phyloP scores from a whole-genome alignment of 2,329 filamentous ascomycete species.

The Xylaria sp. region DNA sequence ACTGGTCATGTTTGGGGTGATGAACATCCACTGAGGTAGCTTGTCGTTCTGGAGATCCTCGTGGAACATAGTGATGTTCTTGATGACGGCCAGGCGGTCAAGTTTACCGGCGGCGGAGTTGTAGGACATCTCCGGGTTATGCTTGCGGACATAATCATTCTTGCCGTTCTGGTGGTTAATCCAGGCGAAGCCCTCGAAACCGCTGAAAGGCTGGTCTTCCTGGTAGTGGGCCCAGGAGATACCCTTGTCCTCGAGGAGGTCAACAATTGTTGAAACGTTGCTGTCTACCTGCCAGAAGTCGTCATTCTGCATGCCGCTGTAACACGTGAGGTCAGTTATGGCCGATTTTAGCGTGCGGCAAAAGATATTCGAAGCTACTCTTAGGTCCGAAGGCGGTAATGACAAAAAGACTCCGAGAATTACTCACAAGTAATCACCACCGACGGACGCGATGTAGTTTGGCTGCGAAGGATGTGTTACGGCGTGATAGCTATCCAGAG shows the following conservation, averaged over 20 bases:
- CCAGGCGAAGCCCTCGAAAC: slow-evolving; percentile 73
- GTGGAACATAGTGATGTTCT: slow-evolving; percentile 78
- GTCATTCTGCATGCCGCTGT: slow-evolving; percentile 73
- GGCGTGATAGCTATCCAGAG: slow-evolving; percentile 68
- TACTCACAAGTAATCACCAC: slow-evolving; percentile 72
- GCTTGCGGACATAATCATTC: slow-evolving; percentile 86
- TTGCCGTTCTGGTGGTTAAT: slow-evolving; percentile 72
- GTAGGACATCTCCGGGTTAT: slow-evolving; percentile 76
- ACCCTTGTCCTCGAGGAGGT: slow-evolving; percentile 72
- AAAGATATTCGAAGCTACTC: neutral
- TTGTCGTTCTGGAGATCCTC: slow-evolving; percentile 70
- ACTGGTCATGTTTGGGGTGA: slow-evolving; percentile 79
- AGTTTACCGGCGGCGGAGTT: slow-evolving; percentile 70
- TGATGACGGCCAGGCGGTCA: slow-evolving; percentile 73
- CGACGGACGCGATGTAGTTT: slow-evolving; percentile 77
- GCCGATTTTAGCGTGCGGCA: neutral
- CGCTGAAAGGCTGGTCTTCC: slow-evolving; percentile 80
- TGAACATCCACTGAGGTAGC: slow-evolving; percentile 78
- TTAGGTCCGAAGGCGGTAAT: neutral
- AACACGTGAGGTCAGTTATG: neutral
- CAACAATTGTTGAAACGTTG: slow-evolving; percentile 75
- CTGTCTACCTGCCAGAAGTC: slow-evolving; percentile 66
- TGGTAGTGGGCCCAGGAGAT: slow-evolving; percentile 80
- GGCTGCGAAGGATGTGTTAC: slow-evolving; percentile 80
- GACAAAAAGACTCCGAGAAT: neutral